A percentile compares a stretch with the other conserved stretches of the same genome.
phyloP scores from a whole-genome alignment of 179 eudicot species.

The Carnegiea gigantea region DNA sequence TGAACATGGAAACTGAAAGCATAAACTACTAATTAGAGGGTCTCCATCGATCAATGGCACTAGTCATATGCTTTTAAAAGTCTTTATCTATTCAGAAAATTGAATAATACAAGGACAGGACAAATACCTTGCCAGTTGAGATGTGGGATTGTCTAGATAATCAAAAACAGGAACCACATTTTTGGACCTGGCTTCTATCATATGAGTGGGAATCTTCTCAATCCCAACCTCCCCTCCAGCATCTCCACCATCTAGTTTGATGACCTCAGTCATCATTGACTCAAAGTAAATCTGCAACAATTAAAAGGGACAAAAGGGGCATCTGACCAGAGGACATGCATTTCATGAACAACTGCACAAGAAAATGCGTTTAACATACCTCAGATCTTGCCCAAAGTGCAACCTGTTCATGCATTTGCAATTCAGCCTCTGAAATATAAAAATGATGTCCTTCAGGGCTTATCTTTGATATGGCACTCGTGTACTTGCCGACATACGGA shows the following conservation, averaged over 20 bases:
- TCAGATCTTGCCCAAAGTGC: constrained; percentile 70
- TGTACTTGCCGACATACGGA: no score
- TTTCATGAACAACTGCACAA: not conserved
- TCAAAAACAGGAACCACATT: constrained; percentile 65
- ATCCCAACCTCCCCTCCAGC: constrained; percentile 64
- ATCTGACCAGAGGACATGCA: constrained; percentile 2
- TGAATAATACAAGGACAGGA: no score
- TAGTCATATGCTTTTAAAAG: no score
- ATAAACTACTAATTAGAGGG: no score
- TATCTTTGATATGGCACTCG: constrained; percentile 21
- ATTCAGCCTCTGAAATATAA: constrained; percentile 71
- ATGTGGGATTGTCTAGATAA: constrained; percentile 48
- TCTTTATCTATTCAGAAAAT: no score
- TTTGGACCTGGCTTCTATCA: constrained; percentile 62
- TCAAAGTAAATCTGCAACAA: constrained; percentile 65
- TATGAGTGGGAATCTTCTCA: constrained; percentile 51
- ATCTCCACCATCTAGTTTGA: constrained; percentile 31
- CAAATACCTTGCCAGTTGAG: constrained; percentile 47
- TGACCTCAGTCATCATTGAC: constrained; percentile 37
- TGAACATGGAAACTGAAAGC: no score
- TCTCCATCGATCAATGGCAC: no score
- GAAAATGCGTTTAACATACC: constrained; percentile 38
- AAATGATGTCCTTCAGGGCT: constrained; percentile 57
- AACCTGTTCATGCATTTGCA: constrained; percentile 61
- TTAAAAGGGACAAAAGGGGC: not conserved